A percentile compares a stretch with the other conserved stretches of the same genome.
Conservation (phyloP, 2,329 filamentous ascomycete genomes). For the Nakataea oryzae region DNA sequence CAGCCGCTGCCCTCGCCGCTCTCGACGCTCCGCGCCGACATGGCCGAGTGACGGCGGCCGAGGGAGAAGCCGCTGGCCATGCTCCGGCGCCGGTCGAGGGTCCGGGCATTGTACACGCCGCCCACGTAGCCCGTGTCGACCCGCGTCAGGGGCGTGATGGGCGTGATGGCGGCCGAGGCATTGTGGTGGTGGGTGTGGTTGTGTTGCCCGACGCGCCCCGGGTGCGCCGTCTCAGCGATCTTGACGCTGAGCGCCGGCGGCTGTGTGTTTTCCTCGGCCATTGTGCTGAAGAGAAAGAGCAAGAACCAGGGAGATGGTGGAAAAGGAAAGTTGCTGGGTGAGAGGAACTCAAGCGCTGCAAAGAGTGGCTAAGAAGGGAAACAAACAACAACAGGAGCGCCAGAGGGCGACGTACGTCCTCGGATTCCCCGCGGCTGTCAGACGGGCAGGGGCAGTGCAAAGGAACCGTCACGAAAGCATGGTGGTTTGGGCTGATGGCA, state of each 20-base stretch:
- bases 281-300: neutral
- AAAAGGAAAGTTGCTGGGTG: neutral
- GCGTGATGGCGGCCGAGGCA: neutral
- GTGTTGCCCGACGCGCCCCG: neutral
- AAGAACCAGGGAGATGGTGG: neutral
- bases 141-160: neutral
- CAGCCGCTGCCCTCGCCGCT: slow-evolving; percentile 11
- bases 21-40: slow-evolving; percentile 5
- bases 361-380: neutral
- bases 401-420: neutral
- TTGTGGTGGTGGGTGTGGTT: too few species aligned
- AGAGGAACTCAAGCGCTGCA: neutral
- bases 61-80: slow-evolving; percentile 6
- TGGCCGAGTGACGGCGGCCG: neutral
- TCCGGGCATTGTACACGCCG: slow-evolving; percentile 10
- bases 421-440: neutral
- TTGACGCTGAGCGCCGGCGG: neutral
- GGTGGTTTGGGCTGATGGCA: neutral
- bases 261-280: neutral
- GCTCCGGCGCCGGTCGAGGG: slow-evolving; percentile 2
- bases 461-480: neutral
- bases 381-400: neutral
- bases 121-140: slow-evolving; percentile 6
- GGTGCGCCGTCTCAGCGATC: neutral
- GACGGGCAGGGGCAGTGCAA: neutral